Evolutionary conservation across 345 rosid genomes (phyloP), one percentile per base, ranked within the genome.

Genomic region (Aegle marmelos): DNA sequence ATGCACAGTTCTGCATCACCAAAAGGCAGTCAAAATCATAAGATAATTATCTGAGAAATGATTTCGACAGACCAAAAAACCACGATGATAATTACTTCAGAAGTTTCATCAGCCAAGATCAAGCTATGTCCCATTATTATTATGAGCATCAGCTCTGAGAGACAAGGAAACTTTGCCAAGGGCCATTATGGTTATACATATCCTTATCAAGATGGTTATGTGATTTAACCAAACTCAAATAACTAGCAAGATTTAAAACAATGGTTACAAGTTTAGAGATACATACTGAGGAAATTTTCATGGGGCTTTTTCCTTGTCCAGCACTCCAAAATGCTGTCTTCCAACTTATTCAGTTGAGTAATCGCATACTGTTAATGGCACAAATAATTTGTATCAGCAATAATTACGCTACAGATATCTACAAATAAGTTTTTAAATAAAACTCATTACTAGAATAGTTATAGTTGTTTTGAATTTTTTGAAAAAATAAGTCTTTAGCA

Each of bases 261-360:
- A 28, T 64, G 30, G 30, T 37, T 14, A 45, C n/a, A 73, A 63
- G 83, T 70, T 73, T 6, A 76, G 79, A 53, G 22, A 87, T 79
- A 83, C 95, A 59, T 90, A 95, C 98, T 79, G 79, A 86, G 79
- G 81, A 85, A 79, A 73, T 87, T 89, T 76, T 92, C 94, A 53
- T 74, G 87, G 68, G 94, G 94, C 84, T 82, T 89, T 79, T 85
- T 90, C 79, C 76, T 88, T 59, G 84, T 81, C 99, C 98, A 93
- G 83, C 91, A 88, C 73, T 90, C 90, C 93, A 89, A 90, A 73
- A 95, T 91, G 93, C 93, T 91, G 77, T 95, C 99, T 87, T 93
- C 99, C 87, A 95, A 78, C 87, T 90, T 95, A 82, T 86, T 92
- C 75, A 93, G 90, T 82, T 95, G 99, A 88, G 93, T 95, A 76